These are phyloP conservation scores for Penicillium bovifimosum DNA, from an alignment of 495 filamentous ascomycete species.

Conservation along the genomic window DNA sequence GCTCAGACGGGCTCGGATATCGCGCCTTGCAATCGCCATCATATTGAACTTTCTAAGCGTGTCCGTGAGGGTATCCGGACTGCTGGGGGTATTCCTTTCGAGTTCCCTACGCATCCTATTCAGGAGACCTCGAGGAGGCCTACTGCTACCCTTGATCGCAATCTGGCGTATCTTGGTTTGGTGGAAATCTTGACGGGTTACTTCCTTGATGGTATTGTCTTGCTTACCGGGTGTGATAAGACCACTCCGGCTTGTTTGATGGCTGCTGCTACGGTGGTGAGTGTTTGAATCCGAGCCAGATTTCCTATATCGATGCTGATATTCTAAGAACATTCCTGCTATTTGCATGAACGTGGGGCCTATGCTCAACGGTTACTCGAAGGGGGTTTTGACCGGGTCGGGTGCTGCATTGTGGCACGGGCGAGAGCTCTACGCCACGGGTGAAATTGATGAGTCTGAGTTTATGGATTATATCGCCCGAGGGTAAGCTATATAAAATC, in stretches of 20 bases:
- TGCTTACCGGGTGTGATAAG: constrained; percentile 55
- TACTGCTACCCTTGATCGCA: constrained; percentile 49
- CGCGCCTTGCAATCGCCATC: constrained; percentile 49
- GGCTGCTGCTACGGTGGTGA: constrained; percentile 51
- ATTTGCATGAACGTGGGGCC: constrained; percentile 53
- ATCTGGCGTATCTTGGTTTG: constrained; percentile 47
- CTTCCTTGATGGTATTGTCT: constrained; percentile 49
- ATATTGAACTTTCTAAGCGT: constrained; percentile 47
- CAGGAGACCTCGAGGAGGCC: constrained; percentile 48
- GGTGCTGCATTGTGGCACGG: constrained; percentile 49
- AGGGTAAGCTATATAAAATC: constrained; percentile 26
- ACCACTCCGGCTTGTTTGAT: constrained; percentile 52
- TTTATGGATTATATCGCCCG: constrained; percentile 46
- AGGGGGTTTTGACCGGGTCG: constrained; percentile 39
- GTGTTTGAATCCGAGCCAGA: constrained; percentile 9
- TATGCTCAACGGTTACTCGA: constrained; percentile 49
- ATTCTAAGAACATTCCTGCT: constrained; percentile 45
- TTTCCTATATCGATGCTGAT: background rate
- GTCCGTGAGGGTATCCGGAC: constrained; percentile 50
- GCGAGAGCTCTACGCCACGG: constrained; percentile 46
- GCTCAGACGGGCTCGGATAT: constrained; percentile 52
- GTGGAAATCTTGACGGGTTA: constrained; percentile 50
- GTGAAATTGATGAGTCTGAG: constrained; percentile 44
- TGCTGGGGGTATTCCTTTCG: constrained; percentile 51
- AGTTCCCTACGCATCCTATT: constrained; percentile 53